phyloP scores from a whole-genome alignment of 2,329 filamentous ascomycete species.

The Aureobasidium pullulans region DNA sequence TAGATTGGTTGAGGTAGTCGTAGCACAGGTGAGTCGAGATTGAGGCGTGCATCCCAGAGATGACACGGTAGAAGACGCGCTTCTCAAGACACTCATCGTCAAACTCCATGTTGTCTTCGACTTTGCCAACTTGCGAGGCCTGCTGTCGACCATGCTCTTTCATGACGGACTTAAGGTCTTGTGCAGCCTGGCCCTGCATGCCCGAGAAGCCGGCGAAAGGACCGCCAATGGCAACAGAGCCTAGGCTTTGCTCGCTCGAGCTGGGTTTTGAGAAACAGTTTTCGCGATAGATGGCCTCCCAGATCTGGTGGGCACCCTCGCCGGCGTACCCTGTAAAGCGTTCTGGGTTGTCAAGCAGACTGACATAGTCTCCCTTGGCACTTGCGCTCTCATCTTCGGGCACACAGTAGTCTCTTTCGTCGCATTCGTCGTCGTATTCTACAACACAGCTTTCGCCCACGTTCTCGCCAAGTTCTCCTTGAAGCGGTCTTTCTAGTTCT shows the following conservation, averaged over 20 bases:
- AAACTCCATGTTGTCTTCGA: constrained; percentile 60
- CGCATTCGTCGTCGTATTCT: constrained; percentile 95
- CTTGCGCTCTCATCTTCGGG: constrained; percentile 84
- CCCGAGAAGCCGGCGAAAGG: constrained; percentile 38
- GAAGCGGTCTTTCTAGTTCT: constrained; percentile 65
- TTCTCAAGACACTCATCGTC: constrained; percentile 96
- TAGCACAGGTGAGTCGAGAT: constrained; percentile 95
- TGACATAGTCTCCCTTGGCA: constrained; percentile 93
- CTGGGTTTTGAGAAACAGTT: constrained; percentile 70
- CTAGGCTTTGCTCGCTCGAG: constrained; percentile 22
- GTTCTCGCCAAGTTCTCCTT: constrained; percentile 73
- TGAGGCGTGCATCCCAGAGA: constrained; percentile 96
- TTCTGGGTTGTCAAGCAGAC: constrained; percentile 85
- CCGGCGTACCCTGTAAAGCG: constrained; percentile 92
- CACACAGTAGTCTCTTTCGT: constrained; percentile 93
- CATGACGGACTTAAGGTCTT: constrained; percentile 55
- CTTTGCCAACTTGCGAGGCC: constrained; percentile 39
- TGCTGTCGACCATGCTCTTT: constrained; percentile 53
- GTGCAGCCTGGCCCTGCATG: constrained; percentile 47
- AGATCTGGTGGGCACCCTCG: constrained; percentile 77
- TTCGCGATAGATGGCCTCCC: constrained; percentile 94
- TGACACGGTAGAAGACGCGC: constrained; percentile 92
- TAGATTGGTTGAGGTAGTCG: constrained; percentile 92
- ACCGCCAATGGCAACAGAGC: constrained; percentile 19
- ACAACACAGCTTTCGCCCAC: constrained; percentile 95